Evolutionary conservation across 2,329 filamentous ascomycete genomes (phyloP).

Genomic region (Acrodontium crateriforme): DNA sequence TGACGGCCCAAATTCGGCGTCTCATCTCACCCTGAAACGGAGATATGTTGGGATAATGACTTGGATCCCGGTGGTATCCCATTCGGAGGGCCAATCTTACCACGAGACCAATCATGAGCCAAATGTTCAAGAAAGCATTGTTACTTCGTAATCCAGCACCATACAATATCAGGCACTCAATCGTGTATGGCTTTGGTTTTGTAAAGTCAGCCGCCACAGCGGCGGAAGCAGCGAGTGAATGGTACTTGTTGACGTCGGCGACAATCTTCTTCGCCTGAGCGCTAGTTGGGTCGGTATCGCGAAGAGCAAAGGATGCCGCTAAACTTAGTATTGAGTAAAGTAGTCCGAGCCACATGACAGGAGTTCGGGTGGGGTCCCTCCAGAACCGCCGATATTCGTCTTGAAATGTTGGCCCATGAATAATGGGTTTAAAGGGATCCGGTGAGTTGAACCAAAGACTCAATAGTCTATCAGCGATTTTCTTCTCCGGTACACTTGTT

Average conservation of each 20-base stretch:
- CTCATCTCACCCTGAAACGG: conserved; percentile 34
- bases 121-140: conserved; percentile 23
- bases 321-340: conserved; percentile 35
- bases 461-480: conserved; percentile 17
- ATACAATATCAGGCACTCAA: conserved; percentile 27
- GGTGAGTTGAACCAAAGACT: conserved; percentile 23
- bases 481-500: conserved; percentile 19
- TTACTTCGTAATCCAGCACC: conserved; percentile 16
- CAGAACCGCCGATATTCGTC: conserved; percentile 34
- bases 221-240: conserved; percentile 18
- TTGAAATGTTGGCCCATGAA: conserved; percentile 41
- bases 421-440: conserved; percentile 35
- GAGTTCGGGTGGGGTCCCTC: conserved; percentile 23
- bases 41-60: conserved; percentile 28
- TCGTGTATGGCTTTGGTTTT: conserved; percentile 29
- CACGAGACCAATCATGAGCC: conserved; percentile 28
- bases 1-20: conserved; percentile 28
- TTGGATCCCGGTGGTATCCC: conserved; percentile 34
- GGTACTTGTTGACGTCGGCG: conserved; percentile 14
- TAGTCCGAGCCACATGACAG: conserved; percentile 34
- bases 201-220: conserved; percentile 27
- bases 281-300: conserved; percentile 12
- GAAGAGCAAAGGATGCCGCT: conserved; percentile 19
- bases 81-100: conserved; percentile 28
- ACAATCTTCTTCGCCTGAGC: conserved; percentile 9